Evolutionary conservation across 1,284 basidiomycete species (phyloP).

Genomic region (Sphaerobolus stellatus): DNA sequence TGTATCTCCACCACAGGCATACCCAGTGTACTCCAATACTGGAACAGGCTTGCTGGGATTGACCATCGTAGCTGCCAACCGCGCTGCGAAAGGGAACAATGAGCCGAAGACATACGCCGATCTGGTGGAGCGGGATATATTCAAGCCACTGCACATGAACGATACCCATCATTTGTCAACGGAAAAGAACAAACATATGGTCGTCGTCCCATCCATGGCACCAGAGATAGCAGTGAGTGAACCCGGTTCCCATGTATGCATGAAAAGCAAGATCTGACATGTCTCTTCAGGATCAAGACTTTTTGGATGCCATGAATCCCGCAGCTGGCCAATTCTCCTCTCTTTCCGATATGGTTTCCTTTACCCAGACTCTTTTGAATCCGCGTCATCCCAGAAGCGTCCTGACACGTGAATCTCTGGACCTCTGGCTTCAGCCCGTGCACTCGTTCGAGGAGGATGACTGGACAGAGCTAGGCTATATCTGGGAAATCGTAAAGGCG

Average conservation of each 20-base stretch:
- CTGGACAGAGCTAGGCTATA: constrained; percentile 43
- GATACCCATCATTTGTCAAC: constrained; percentile 39
- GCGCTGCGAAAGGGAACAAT: constrained; percentile 23
- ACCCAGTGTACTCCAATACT: constrained; percentile 51
- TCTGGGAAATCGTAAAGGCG: constrained; percentile 48
- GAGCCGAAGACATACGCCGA: constrained; percentile 38
- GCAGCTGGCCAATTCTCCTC: constrained; percentile 51
- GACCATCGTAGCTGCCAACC: constrained; percentile 44
- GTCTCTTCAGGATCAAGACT: constrained; percentile 35
- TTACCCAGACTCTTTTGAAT: constrained; percentile 45
- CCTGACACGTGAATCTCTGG: constrained; percentile 35
- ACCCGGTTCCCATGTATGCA: not conserved
- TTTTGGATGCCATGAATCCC: constrained; percentile 42
- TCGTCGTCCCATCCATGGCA: constrained; percentile 35
- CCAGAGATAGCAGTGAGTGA: constrained; percentile 35
- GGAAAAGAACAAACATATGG: constrained; percentile 22
- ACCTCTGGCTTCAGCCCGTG: constrained; percentile 44
- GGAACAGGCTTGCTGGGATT: constrained; percentile 43
- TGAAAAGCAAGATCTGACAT: no score
- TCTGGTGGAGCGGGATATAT: constrained; percentile 44
- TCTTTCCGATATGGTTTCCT: constrained; percentile 40
- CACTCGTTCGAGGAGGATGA: constrained; percentile 40
- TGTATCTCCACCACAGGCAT: constrained; percentile 41
- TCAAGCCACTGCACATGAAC: constrained; percentile 41
- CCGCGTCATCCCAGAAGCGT: constrained; percentile 38